A percentile compares a stretch with the other conserved stretches of the same genome.
Evolutionary conservation across 2,329 filamentous ascomycete species (phyloP).

Genomic region (Phaeophleospora eucalypticola): DNA sequence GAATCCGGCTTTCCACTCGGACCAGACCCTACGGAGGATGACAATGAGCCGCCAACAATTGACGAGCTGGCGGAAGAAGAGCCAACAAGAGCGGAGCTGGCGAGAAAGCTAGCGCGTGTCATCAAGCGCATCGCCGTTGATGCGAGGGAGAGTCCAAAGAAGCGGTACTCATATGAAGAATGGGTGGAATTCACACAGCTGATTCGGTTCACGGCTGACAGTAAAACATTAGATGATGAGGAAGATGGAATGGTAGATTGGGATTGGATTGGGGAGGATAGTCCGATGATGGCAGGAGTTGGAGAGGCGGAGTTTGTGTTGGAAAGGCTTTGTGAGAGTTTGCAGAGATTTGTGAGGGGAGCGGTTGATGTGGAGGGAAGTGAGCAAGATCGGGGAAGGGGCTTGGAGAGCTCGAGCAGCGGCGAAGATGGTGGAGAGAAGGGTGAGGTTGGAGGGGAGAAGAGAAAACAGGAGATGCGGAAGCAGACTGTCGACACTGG

Average conservation of each 20-base stretch:
- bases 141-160: conserved; percentile 53
- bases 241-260: conserved; percentile 60
- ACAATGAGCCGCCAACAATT: conserved; percentile 29
- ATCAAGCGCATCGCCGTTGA: conserved; percentile 66
- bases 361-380: neutral
- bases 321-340: conserved; percentile 61
- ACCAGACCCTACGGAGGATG: conserved; percentile 26
- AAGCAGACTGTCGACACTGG: no score
- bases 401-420: neutral
- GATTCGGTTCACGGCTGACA: conserved; percentile 54
- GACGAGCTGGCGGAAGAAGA: conserved; percentile 47
- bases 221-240: conserved; percentile 41
- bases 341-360: conserved; percentile 46
- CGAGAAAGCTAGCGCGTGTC: conserved; percentile 60
- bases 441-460: neutral
- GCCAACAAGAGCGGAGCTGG: conserved; percentile 54
- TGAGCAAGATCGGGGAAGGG: neutral
- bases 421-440: no score
- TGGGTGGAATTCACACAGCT: conserved; percentile 82
- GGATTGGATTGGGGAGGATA: conserved; percentile 69
- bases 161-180: conserved; percentile 73
- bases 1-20: conserved; percentile 46
- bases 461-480: neutral
- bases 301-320: conserved; percentile 65
- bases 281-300: conserved; percentile 60